Evolutionary conservation across 306 rosid species (phyloP), one percentile per base, ranked within the genome.

Genomic region (Heteromeles arbutifolia): DNA sequence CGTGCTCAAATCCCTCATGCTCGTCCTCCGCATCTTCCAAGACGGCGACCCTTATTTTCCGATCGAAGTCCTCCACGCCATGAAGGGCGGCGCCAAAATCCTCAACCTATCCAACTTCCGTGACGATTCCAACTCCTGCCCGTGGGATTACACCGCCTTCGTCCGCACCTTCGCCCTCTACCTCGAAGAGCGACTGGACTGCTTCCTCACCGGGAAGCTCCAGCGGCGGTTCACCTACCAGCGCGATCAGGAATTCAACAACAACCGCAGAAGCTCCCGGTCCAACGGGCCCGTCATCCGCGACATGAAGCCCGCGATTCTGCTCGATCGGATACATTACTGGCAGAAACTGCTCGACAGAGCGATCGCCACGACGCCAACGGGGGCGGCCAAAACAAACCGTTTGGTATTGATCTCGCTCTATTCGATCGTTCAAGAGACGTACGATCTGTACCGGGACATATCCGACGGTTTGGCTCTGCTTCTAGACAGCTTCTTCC

Each of bases 31-130:
- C 41, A 88, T 90, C 12, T 92, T 92, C 57, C 97, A 95, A 62
- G 91, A 92, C 17, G 97, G 97, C n/a, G 97, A 92, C 48, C 96
- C 91, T 0, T 80, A 83, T 72, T 95, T 92, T 29, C 99, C 99
- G 0, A 73, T 86, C 9, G 96, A 92, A 75, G 90, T 95, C 45
- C 88, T 88, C 48, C 92, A 82, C 54, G 87, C 84, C 11, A 95
- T 87, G 97, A 92, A 88, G 81, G 83, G 83, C 19, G 97, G 97
- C 3, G 84, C 91, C 0, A 92, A 81, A 52, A 92, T 94, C 14
- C 88, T 94, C 43, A 94, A 94, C 78, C 90, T 94, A n/a, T 84
- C 91, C 0, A 82, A 79, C 17, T 95, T 95, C 8, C 83, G 84
- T 11, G 97, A 90, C 43, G 97, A 89, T 32, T 95, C 99, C 0